Conservation (phyloP, 805 yeast species). For the Kockiozyma suomiensis region DNA sequence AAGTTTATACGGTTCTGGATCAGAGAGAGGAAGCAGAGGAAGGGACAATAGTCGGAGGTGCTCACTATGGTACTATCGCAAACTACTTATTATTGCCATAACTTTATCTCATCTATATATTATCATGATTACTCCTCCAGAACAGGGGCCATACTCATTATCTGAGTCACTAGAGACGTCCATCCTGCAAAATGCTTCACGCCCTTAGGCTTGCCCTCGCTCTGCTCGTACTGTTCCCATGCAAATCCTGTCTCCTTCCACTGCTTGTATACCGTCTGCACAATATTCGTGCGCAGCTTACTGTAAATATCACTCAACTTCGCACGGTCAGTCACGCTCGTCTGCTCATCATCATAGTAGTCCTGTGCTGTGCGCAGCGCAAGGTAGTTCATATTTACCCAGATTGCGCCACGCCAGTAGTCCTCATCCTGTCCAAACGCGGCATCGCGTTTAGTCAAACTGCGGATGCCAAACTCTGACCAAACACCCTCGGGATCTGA, state of each 20-base stretch:
- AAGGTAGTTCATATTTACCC: conserved; percentile 90
- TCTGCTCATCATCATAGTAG: conserved; percentile 51
- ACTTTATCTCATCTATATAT: too few relatives aligned
- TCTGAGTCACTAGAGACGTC: conserved; percentile 79
- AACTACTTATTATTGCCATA: too few relatives aligned
- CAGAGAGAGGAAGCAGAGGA: too few relatives aligned
- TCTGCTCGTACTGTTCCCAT: conserved; percentile 88
- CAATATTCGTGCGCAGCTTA: conserved; percentile 65
- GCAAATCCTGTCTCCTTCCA: conserved; percentile 79
- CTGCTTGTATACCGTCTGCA: conserved; percentile 65
- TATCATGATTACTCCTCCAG: too few relatives aligned
- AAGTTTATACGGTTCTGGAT: too few relatives aligned
- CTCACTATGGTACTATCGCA: too few relatives aligned
- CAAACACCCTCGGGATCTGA: conserved; percentile 74
- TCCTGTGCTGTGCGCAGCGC: conserved; percentile 64
- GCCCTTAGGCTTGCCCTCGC: conserved; percentile 73
- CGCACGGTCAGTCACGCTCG: conserved; percentile 42
- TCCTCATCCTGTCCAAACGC: conserved; percentile 78
- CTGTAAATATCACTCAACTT: conserved; percentile 55
- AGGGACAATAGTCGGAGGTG: too few relatives aligned
- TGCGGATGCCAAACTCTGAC: conserved; percentile 77
- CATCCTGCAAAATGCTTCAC: conserved; percentile 93
- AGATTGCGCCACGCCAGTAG: conserved; percentile 94
- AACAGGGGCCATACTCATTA: conserved; percentile 78
- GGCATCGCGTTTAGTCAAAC: conserved; percentile 68